Evolutionary conservation across 805 yeast genomes (phyloP).

Genomic region (Wickerhamiella spandovensis): DNA sequence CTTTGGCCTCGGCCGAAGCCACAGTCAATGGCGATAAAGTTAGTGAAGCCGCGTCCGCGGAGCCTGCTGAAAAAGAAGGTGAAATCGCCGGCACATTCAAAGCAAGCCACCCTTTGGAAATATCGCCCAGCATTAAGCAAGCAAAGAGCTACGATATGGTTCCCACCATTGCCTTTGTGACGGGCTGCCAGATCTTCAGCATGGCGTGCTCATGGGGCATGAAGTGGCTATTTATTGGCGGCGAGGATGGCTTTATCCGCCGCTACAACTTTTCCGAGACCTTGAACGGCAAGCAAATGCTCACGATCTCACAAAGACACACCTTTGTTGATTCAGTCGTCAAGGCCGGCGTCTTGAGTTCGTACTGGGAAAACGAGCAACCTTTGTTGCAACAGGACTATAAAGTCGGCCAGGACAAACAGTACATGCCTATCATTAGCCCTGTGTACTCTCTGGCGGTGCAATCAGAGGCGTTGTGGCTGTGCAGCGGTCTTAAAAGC

Average conservation of each 20-base stretch:
- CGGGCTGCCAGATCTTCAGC: constrained; percentile 63
- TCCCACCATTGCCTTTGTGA: constrained; percentile 83
- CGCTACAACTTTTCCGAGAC: constrained; percentile 79
- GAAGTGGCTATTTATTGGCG: constrained; percentile 84
- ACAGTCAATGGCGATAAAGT: constrained; percentile 14
- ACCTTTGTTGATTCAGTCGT: constrained; percentile 74
- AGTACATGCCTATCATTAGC: constrained; percentile 35
- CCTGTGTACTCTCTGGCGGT: constrained; percentile 84
- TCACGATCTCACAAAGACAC: constrained; percentile 86
- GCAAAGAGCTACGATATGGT: constrained; percentile 54
- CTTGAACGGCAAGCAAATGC: constrained; percentile 70
- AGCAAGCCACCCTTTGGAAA: constrained; percentile 15
- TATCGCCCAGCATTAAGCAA: constrained; percentile 32
- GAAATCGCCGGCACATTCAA: constrained; percentile 12
- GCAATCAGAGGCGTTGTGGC: constrained; percentile 72
- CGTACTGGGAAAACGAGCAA: constrained; percentile 95
- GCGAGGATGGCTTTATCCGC: constrained; percentile 87
- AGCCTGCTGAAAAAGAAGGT: no score
- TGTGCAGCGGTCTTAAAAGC: constrained; percentile 56
- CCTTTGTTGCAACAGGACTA: constrained; percentile 43
- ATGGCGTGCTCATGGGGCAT: constrained; percentile 67
- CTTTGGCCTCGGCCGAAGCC: no score
- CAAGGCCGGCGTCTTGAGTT: constrained; percentile 66
- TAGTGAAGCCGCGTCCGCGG: constrained; percentile 8
- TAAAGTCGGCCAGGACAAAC: constrained; percentile 26